Conservation (phyloP, 2,329 filamentous ascomycete genomes). For the Pseudogymnoascus sp. region DNA sequence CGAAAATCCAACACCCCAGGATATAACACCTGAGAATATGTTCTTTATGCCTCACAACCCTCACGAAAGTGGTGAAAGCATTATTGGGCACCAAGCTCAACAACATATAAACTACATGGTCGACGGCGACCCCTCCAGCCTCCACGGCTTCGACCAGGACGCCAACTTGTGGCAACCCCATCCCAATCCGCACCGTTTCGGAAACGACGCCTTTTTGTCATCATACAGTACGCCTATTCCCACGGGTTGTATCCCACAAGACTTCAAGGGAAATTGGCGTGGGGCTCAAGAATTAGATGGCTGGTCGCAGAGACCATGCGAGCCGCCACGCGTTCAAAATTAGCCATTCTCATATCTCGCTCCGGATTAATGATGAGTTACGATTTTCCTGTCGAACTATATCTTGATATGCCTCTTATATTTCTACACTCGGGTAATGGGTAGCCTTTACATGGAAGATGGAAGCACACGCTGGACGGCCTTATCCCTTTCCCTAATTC, state of each 20-base stretch:
- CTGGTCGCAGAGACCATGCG: background rate
- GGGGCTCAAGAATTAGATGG: background rate
- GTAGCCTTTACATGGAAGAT: background rate
- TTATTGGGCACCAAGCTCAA: conserved; percentile 24
- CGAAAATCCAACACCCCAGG: background rate
- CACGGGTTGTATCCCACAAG: background rate
- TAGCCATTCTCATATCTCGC: background rate
- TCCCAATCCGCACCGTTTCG: background rate
- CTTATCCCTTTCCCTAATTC: background rate
- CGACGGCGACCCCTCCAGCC: background rate
- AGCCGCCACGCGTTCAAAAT: background rate
- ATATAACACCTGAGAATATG: background rate
- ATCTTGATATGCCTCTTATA: background rate
- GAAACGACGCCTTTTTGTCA: background rate
- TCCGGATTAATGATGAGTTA: background rate
- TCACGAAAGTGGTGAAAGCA: conserved; percentile 53
- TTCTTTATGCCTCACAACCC: conserved; percentile 39
- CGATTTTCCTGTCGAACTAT: background rate
- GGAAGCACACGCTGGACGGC: background rate
- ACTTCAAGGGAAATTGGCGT: background rate
- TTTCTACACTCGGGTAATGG: background rate
- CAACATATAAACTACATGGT: background rate
- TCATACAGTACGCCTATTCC: background rate
- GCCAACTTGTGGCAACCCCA: background rate
- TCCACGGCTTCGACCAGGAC: background rate